Base-by-base conservation (phyloP, 148 eudicot genomes). In the Fagopyrum tataricum region DNA sequence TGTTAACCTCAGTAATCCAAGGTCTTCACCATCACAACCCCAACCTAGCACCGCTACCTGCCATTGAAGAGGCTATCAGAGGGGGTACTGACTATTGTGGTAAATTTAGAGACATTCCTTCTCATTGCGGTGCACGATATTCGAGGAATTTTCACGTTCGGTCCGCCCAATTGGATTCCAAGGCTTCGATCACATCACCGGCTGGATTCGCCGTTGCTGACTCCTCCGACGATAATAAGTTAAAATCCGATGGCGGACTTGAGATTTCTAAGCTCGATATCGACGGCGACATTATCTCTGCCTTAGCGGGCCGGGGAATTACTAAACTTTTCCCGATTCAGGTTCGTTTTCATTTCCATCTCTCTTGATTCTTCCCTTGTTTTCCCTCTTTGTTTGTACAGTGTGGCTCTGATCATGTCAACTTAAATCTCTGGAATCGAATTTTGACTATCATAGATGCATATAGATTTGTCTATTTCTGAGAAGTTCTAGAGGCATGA, bases 261-360 rank as follows among this genome's bases (percentile, higher is more conserved):
- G 96, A 88, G 75, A 95, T 95, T 2, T 77, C 93, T 15, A 88
- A 87, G 81, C 93, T 95, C 76, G 87, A 85, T 31, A 82, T 95
- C 69, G 84, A 88, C 31, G 47, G 72, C 8, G 86, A 84, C 9
- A 80, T 95, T 21, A 84, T 91, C 26, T 55, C 85, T 7, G 81
- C 90, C 69, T 81, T 95, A 84, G 75, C 87, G 4, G 67, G 74
- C 18, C 85, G 75, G 81, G 98, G 98, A 6, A 94, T 94, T 74
- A 81, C 88, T 44, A 91, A 84, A 79, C 91, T 95, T 68, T 95
- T 95, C 47, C 96, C 98, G 0, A 95, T 95, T 83, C 98, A 95
- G 97, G 98, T 91, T 15, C 0, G 21, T 9, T 66, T 61, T 4
- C 7, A 23, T 61, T 31, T 4, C 7, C 12, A 56, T 7, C 26